A percentile compares a stretch with the other conserved stretches of the same genome.
These are phyloP conservation scores for Ambrosiella cleistominuta DNA, from an alignment of 2,329 filamentous ascomycete species.

Conservation along the genomic window DNA sequence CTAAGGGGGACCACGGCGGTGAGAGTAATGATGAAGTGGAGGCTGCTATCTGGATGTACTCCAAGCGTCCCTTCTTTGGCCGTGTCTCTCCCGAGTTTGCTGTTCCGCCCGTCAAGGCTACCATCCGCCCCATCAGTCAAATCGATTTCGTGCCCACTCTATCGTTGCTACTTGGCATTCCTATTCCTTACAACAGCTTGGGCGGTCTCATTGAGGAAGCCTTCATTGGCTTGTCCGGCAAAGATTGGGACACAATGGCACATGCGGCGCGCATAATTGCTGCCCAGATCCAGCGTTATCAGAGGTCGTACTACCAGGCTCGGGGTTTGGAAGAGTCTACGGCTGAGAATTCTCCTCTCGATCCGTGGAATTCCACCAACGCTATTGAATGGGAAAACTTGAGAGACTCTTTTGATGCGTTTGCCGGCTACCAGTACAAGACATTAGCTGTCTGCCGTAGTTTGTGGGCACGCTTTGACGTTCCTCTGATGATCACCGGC, in stretches of 20 bases:
- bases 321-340: constrained; percentile 47
- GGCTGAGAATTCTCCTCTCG: constrained; percentile 23
- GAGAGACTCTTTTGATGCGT: constrained; percentile 36
- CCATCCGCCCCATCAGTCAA: constrained; percentile 58
- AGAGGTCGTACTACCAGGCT: constrained; percentile 61
- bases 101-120: constrained; percentile 51
- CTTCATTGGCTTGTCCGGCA: constrained; percentile 54
- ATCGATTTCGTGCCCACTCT: constrained; percentile 93
- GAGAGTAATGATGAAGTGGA: constrained; percentile 94
- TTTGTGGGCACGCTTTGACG: constrained; percentile 84
- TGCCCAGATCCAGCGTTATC: constrained; percentile 79
- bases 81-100: constrained; percentile 44
- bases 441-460: constrained; percentile 64
- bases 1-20: constrained; percentile 93
- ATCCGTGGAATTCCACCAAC: constrained; percentile 32
- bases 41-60: constrained; percentile 96
- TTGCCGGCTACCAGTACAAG: constrained; percentile 56
- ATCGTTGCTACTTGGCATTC: constrained; percentile 70
- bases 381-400: constrained; percentile 23
- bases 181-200: constrained; percentile 91
- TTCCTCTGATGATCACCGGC: constrained; percentile 69
- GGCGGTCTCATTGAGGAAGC: constrained; percentile 87
- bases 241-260: constrained; percentile 61
- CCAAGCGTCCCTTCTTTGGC: constrained; percentile 70
- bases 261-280: constrained; percentile 59